These are phyloP conservation scores for Podaxis pistillaris DNA, from an alignment of 768 basidiomycete genomes.

Conservation along the genomic window DNA sequence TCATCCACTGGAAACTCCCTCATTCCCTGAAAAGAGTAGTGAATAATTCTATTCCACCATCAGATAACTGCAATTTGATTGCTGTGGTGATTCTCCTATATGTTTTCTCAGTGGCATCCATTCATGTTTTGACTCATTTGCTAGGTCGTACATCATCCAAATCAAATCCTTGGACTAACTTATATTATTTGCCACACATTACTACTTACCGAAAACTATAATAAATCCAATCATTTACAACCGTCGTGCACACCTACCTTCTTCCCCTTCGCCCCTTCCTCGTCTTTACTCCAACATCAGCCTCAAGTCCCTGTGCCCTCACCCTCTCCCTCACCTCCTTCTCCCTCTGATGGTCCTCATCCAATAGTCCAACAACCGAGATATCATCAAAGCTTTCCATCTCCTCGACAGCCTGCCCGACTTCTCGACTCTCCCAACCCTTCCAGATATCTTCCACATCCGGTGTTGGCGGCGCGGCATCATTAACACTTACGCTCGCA, in stretches of 20 bases:
- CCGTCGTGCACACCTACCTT: neutral
- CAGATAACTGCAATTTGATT: too few species aligned
- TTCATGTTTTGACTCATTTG: too few species aligned
- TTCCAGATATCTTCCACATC: constrained; percentile 32
- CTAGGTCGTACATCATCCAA: too few species aligned
- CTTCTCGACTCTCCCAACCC: constrained; percentile 44
- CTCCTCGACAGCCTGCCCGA: constrained; percentile 47
- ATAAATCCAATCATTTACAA: neutral
- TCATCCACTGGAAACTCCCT: too few species aligned
- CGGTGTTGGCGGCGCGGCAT: constrained; percentile 12
- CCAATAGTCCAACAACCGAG: constrained; percentile 38
- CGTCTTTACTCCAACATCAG: neutral
- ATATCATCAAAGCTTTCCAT: constrained; percentile 51
- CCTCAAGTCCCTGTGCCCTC: neutral
- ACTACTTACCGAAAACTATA: too few species aligned
- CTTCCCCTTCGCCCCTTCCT: constrained; percentile 4
- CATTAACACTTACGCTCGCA: constrained; percentile 30
- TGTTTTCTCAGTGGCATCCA: too few species aligned
- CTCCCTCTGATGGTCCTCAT: constrained; percentile 33
- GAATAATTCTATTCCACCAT: too few species aligned
- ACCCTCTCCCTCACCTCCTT: constrained; percentile 7
- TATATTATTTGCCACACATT: too few species aligned
- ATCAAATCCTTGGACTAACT: too few species aligned
- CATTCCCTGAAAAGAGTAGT: too few species aligned
- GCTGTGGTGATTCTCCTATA: too few species aligned